Evolutionary conservation across 1,284 basidiomycete genomes (phyloP), one percentile per base, ranked within the genome.

Genomic region (Apiotrichum gracile): DNA sequence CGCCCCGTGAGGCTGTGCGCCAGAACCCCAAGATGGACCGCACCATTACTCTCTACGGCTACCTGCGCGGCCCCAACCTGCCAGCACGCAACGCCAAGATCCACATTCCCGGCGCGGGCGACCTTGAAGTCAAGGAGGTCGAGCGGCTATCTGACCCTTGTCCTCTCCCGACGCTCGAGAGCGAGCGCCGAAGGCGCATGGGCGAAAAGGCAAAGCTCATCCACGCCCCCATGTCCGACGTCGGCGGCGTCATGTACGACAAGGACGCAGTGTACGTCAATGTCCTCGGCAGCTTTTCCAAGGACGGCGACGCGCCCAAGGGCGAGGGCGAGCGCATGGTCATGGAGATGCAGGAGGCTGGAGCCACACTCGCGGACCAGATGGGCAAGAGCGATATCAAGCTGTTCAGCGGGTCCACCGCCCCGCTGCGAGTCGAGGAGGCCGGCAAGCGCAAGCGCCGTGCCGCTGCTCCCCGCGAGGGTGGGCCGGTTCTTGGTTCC

Each of bases 251-350:
- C 57, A 85, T 91, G 77, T 97, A 96, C 69, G 96, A 99, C 78
- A 97, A 97, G 74, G 96, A 98, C 67, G 91, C 93, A 1, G 93
- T 98, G 2, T 99, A 91, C 79, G 88, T 99, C 64, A 97, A 97
- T 68, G 93, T 97, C 4, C 89, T 91, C 4, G 96, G 96, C 1
- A 92, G 82, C 67, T 98, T 98, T 67, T 86, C 89, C 5, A 80
- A 86, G 53, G 71, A 76, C 44, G 74, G 73, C 39, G 74, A 73
- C 46, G 75, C 80, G 46, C 80, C 80, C 3, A 85, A 87, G 66
- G 86, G 93, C 13, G 94, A 97, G 75, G 96, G 94, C 14, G 93
- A 97, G 68, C 83, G 85, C 69, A 97, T 99, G 94, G 92, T 98
- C 14, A 88, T 97, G 80, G 87, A 91, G 67, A 79, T 99, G 14